Evolutionary conservation across 2,329 filamentous ascomycete species (phyloP), one percentile per base, ranked within the genome.

Genomic region (Ceratocystis destructans): DNA sequence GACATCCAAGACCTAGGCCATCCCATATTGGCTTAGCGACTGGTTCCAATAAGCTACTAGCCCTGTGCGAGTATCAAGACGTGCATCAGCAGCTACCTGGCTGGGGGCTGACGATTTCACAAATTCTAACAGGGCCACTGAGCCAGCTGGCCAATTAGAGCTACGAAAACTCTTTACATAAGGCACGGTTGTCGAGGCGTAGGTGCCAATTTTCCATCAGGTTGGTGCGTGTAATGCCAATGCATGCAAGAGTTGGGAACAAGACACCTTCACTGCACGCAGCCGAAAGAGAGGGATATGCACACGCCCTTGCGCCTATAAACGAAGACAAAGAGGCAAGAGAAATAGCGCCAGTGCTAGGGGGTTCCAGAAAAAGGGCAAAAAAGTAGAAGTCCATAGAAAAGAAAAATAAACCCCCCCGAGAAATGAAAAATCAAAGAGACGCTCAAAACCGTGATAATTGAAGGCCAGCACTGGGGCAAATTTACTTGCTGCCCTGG

Each of bases 281-380:
- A 57, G 53, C 53, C 53, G 22, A 28, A 57, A 57, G 53, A 57
- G 20, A 57, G 37, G 31, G 53, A 57, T 57, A 57, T 57, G 25
- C 53, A 57, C 53, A 57, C 53, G 53, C 53, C 53, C 53, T 57
- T 57, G 31, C 53, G 25, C 53, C 53, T 33, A 57, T 3, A 57
- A 53, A 25, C n/a, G 22, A n/a, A n/a, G 22, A 53, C 10, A 33
- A 57, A 57, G 53, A 57, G 22, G 25, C 22, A 31, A 15, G n/a
- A 57, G 22, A 57, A 25, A 57, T 12, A 53, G 15, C 7, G 3
- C n/a, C 25, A 57, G 25, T 7, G 17, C 33, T 31, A 57, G 10
- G 53, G 53, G 12, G 22, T 33, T 25, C 53, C 53, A 57, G 53
- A 31, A 57, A 31, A 57, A n/a, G 28, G 1, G 28, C 31, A 57